Percentiles rank a stretch among this genome's conserved stretches.
Conservation (phyloP, 1,139 yeast species). For the Pichia sp. region DNA sequence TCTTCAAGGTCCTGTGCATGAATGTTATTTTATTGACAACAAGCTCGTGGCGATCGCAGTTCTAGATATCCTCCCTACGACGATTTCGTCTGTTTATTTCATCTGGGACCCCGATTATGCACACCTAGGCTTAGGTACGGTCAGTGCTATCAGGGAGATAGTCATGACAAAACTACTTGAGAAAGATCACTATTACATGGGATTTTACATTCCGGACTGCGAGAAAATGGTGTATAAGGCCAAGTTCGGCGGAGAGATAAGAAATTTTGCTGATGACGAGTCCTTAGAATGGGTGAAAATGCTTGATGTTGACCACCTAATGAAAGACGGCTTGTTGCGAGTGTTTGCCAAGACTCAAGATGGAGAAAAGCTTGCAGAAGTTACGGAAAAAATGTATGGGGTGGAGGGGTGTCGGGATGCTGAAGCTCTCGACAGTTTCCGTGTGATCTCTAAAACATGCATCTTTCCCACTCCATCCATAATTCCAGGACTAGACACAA, state of each 20-base stretch:
- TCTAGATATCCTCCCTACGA: constrained; percentile 69
- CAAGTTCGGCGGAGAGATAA: constrained; percentile 68
- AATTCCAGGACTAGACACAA: constrained; percentile 5
- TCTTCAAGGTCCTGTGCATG: constrained; percentile 57
- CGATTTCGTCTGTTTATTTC: constrained; percentile 80
- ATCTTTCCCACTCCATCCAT: constrained; percentile 7
- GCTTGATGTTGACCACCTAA: constrained; percentile 32
- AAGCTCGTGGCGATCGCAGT: constrained; percentile 73
- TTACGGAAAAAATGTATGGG: constrained; percentile 28
- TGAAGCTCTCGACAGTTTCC: background rate
- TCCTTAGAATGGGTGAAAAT: constrained; percentile 32
- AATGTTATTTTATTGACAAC: constrained; percentile 64
- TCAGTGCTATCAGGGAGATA: constrained; percentile 72
- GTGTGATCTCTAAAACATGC: constrained; percentile 4
- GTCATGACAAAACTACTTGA: constrained; percentile 43
- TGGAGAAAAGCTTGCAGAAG: constrained; percentile 14
- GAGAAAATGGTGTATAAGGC: constrained; percentile 79
- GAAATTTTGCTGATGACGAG: constrained; percentile 39
- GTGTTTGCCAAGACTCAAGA: constrained; percentile 33
- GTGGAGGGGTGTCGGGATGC: background rate
- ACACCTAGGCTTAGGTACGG: constrained; percentile 67
- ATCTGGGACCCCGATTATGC: constrained; percentile 85
- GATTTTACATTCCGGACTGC: constrained; percentile 75
- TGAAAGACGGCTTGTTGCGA: constrained; percentile 43
- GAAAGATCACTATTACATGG: constrained; percentile 42